These are phyloP conservation scores for Starmera stellimalicola DNA, from an alignment of 1,139 yeast species.

Conservation along the genomic window DNA sequence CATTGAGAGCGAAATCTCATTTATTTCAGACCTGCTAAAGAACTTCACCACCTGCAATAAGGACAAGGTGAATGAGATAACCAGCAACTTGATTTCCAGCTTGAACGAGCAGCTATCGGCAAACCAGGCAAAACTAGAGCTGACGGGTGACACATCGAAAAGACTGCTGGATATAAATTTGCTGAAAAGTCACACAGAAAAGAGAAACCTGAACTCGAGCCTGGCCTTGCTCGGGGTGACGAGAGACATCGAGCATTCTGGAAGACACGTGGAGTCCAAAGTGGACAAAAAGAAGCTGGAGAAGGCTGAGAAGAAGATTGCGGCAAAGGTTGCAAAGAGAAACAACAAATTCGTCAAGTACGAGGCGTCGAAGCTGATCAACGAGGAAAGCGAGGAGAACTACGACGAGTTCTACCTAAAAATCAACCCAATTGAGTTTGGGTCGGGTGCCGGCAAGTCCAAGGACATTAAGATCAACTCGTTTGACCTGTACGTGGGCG, in stretches of 20 bases:
- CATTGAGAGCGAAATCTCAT: conserved; percentile 55
- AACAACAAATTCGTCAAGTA: conserved; percentile 76
- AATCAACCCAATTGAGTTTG: conserved; percentile 89
- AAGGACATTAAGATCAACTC: conserved; percentile 90
- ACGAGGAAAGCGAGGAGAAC: conserved; percentile 54
- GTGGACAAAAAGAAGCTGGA: conserved; percentile 95
- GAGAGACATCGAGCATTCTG: conserved; percentile 82
- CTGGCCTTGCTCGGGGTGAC: conserved; percentile 66
- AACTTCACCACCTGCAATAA: conserved; percentile 81
- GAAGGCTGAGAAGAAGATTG: conserved; percentile 94
- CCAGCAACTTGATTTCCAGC: conserved; percentile 34
- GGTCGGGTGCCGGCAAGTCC: conserved; percentile 86
- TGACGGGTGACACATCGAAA: conserved; percentile 75
- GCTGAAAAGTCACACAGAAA: conserved; percentile 45
- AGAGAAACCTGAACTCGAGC: conserved; percentile 65
- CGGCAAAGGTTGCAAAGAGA: conserved; percentile 92
- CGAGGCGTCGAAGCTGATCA: conserved; percentile 84
- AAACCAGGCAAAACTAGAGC: conserved; percentile 60
- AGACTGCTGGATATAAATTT: conserved; percentile 65
- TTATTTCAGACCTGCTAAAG: conserved; percentile 50
- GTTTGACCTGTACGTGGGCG: conserved; percentile 91
- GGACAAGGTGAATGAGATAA: conserved; percentile 44
- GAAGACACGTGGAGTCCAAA: conserved; percentile 84
- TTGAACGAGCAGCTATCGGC: conserved; percentile 50
- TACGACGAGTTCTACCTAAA: conserved; percentile 92